Percentiles rank a stretch among this genome's conserved stretches.
Conservation (phyloP, 2,329 filamentous ascomycete genomes). For the Aureobasidium namibiae region DNA sequence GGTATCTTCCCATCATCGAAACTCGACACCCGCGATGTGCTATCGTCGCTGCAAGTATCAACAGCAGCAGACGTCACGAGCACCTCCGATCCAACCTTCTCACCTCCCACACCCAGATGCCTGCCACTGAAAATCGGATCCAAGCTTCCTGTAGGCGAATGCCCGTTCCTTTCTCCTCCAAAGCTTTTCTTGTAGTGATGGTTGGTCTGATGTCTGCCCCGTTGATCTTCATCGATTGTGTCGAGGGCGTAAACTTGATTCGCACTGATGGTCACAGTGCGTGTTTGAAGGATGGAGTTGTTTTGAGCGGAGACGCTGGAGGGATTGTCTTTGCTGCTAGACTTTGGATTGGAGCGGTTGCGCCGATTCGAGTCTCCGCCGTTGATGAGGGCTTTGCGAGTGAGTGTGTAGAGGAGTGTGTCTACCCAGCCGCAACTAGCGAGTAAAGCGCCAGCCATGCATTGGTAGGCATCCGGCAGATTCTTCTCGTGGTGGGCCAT, state of each 20-base stretch:
- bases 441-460: conserved; percentile 47
- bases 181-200: background rate
- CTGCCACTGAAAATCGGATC: conserved; percentile 15
- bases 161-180: conserved; percentile 4
- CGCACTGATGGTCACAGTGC: conserved; percentile 20
- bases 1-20: background rate
- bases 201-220: background rate
- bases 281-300: conserved; percentile 22
- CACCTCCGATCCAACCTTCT: background rate
- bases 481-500: conserved; percentile 43
- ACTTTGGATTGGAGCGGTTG: background rate
- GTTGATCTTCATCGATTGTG: conserved; percentile 4
- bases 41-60: background rate
- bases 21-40: background rate
- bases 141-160: conserved; percentile 14
- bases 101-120: background rate
- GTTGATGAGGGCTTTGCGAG: conserved; percentile 34
- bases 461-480: conserved; percentile 35
- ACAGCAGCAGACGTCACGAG: background rate
- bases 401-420: conserved; percentile 50
- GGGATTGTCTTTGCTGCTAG: conserved; percentile 14
- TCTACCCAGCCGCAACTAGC: conserved; percentile 54
- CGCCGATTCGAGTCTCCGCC: background rate
- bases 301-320: conserved; percentile 10
- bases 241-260: background rate